Evolutionary conservation across 2,329 filamentous ascomycete species (phyloP), one percentile per base, ranked within the genome.

Genomic region (Allantophomopsis cytisporea): DNA sequence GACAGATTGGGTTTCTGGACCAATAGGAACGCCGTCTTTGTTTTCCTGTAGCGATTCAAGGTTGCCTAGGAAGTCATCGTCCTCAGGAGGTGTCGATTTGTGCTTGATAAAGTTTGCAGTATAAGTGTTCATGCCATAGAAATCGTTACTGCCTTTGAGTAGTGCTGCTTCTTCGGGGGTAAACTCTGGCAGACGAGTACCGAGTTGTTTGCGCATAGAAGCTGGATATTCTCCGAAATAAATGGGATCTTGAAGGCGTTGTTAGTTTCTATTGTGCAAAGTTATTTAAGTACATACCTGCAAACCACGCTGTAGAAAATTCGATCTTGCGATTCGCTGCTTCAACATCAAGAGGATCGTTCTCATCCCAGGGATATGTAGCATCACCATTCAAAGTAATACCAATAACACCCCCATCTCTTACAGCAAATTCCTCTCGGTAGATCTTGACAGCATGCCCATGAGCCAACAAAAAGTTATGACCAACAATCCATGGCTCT

Each of bases 81-180:
- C 63, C 1, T 72, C 67, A 1, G 83, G 62, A 36, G 69, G 62
- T 6, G 69, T 71, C 7, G 71, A 68, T 53, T 76, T 74, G 62
- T 88, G 79, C 58, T 77, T 79, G 63, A 93, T 78, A 63, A 83
- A 93, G 68, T 91, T 84, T 54, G 84, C 81, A 38, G 83, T 88
- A 67, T 94, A 94, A 68, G 87, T 82, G 67, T 94, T 93, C 83
- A 89, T 89, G 58, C 84, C 86, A 60, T 93, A 93, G 62, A 93
- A 93, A 65, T 93, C 86, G 59, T 91, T 91, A 55, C 80, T 85
- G n/a, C 83, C 84, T 53, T 80, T 69, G 35, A 94, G 76, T n/a
- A 91, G 66, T 2, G 73, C 73, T 17, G 66, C 59, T 55, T 94
- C 84, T 48, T 84, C 81, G 0, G 69, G 60, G 0, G 81, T 86